Conservation (phyloP, 2,329 filamentous ascomycete species). For the Setomelanomma holmii region DNA sequence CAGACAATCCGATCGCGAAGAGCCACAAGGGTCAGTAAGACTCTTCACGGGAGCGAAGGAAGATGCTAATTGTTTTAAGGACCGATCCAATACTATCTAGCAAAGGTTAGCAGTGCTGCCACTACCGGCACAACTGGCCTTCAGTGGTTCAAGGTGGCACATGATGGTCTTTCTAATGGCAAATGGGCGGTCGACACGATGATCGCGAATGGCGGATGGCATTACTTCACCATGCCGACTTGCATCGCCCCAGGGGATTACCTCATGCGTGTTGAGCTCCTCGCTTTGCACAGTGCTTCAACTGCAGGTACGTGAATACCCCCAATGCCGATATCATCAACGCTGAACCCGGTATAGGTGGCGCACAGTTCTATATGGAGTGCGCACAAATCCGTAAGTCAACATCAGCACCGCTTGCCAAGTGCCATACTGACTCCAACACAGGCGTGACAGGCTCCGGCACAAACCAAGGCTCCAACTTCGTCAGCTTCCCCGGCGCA, state of each 20-base stretch:
- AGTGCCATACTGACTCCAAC: neutral
- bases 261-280: slow-evolving; percentile 50
- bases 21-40: slow-evolving; percentile 52
- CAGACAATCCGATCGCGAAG: slow-evolving; percentile 56
- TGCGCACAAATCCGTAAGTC: slow-evolving; percentile 30
- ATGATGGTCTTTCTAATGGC: slow-evolving; percentile 43
- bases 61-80: slow-evolving; percentile 6
- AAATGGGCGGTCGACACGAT: slow-evolving; percentile 57
- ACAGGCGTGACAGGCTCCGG: slow-evolving; percentile 21
- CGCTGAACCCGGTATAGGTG: neutral
- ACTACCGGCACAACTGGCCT: slow-evolving; percentile 41
- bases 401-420: neutral
- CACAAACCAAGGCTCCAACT: slow-evolving; percentile 18
- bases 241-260: slow-evolving; percentile 46
- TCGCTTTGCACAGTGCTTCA: slow-evolving; percentile 48
- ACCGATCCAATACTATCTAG: slow-evolving; percentile 29
- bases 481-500: slow-evolving; percentile 34
- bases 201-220: slow-evolving; percentile 54
- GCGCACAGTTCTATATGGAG: slow-evolving; percentile 28
- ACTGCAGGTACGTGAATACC: neutral
- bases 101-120: slow-evolving; percentile 46
- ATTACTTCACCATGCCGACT: slow-evolving; percentile 43
- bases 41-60: neutral
- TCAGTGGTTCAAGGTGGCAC: slow-evolving; percentile 48
- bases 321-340: neutral